phyloP scores from a whole-genome alignment of 805 yeast genomes.

The Isabelozyma heimii region DNA sequence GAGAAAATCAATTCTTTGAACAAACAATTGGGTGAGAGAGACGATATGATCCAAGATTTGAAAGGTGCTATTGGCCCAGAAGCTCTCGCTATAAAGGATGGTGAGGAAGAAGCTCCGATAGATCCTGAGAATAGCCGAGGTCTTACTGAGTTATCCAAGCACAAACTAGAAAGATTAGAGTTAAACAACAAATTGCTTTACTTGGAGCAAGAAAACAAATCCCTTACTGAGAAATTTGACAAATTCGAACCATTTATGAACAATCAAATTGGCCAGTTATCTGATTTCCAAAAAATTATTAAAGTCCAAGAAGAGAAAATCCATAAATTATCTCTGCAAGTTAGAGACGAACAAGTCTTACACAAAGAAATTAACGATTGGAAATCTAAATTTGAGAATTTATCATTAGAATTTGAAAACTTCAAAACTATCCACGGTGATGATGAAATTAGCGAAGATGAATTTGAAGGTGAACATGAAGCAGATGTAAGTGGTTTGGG shows the following conservation, averaged over 20 bases:
- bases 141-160: conserved; percentile 31
- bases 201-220: conserved; percentile 44
- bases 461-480: conserved; percentile 12
- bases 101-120: conserved; percentile 8
- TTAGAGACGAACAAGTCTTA: conserved; percentile 43
- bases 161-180: conserved; percentile 43
- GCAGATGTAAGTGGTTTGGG: conserved; percentile 5
- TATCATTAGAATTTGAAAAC: conserved; percentile 43
- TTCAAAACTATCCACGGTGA: conserved; percentile 34
- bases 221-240: conserved; percentile 36
- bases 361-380: conserved; percentile 47
- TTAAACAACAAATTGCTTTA: conserved; percentile 43
- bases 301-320: conserved; percentile 51
- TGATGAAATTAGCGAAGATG: conserved; percentile 30
- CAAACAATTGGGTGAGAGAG: conserved; percentile 26
- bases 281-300: conserved; percentile 52
- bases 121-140: conserved; percentile 9
- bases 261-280: conserved; percentile 51
- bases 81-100: conserved; percentile 18
- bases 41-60: conserved; percentile 29
- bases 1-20: conserved; percentile 10
- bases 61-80: conserved; percentile 23
- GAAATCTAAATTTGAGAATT: conserved; percentile 42
- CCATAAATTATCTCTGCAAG: conserved; percentile 34
- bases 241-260: conserved; percentile 54